Evolutionary conservation across 805 yeast species (phyloP).

Genomic region (Osmozyma mogii): DNA sequence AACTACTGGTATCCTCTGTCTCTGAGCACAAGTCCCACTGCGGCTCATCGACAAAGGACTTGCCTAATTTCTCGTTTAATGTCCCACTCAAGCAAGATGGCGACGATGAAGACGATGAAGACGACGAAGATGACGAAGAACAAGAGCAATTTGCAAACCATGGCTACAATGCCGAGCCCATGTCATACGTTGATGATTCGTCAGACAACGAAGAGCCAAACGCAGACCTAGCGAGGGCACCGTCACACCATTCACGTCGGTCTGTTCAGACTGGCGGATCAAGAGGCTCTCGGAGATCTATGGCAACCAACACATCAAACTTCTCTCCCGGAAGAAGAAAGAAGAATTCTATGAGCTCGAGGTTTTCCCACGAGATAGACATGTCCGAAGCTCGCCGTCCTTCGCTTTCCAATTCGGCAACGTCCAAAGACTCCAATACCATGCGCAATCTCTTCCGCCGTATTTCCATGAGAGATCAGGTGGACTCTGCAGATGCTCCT

Average conservation of each 20-base stretch:
- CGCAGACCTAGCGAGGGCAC: too few relatives aligned
- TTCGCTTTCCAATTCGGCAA: slow-evolving; percentile 1
- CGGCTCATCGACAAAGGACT: slow-evolving; percentile 7
- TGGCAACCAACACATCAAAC: too few relatives aligned
- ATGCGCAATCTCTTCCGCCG: slow-evolving; percentile 24
- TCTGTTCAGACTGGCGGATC: background rate
- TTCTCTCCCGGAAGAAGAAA: background rate
- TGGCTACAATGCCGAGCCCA: slow-evolving; percentile 8
- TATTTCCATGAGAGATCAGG: slow-evolving; percentile 28
- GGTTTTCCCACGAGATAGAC: slow-evolving; percentile 6
- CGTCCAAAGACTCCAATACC: slow-evolving; percentile 6
- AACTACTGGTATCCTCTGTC: slow-evolving; percentile 1
- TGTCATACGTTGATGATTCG: slow-evolving; percentile 9
- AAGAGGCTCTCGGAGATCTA: background rate
- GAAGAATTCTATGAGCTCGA: background rate
- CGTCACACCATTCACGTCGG: slow-evolving; percentile 1
- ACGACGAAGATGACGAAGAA: slow-evolving; percentile 4
- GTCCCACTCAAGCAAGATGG: slow-evolving; percentile 1
- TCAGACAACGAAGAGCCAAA: slow-evolving; percentile 8
- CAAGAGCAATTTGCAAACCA: slow-evolving; percentile 2
- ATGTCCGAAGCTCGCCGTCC: slow-evolving; percentile 9
- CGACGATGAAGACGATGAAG: slow-evolving; percentile 3
- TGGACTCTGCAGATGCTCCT: slow-evolving; percentile 11
- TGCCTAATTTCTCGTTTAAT: slow-evolving; percentile 10
- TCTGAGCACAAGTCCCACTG: slow-evolving; percentile 5